Evolutionary conservation across 2,329 filamentous ascomycete species (phyloP), one percentile per base, ranked within the genome.

Genomic region (Fusarium sp.): DNA sequence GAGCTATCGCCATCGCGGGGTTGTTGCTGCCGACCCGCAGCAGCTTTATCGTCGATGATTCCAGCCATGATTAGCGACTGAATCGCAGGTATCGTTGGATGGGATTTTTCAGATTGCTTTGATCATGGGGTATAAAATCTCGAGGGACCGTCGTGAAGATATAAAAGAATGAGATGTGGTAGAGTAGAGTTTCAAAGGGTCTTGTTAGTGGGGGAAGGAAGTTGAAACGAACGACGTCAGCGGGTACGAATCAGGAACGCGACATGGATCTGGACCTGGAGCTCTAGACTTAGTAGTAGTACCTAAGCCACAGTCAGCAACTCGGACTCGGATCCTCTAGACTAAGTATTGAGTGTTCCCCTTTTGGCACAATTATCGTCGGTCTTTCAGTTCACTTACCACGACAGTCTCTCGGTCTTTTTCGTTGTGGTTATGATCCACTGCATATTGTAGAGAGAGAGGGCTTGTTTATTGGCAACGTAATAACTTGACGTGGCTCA

Each of bases 41-140:
- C 62, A 58, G 62, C 62, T 62, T 74, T 71, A 60, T 79, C 75
- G 50, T 75, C 74, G 28, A 77, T 70, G 42, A 73, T 62, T 37
- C 73, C 44, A 51, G 75, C 65, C 77, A 79, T 79, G 34, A 39
- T 25, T 46, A 59, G 44, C 56, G 31, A 52, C 26, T 9, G 49
- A 18, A 51, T 41, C 41, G 53, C 50, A 28, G 44, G 51, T 52
- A 16, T 58, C 44, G 28, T 45, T 23, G 31, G n/a, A 45, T 49
- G 14, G 21, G n/a, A 21, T 12, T 13, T 39, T 18, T 19, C 11
- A 53, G 19, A 18, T 30, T 14, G 25, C n/a, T 13, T 30, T 14
- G 11, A 9, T 31, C 63, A 71, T 68, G 37, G 25, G 12, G 14
- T 42, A 48, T 13, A 30, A 19, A 48, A n/a, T 6, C 18, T 16